Base-by-base conservation (phyloP, 371 early-diverging fungal species). In the Parasitella parasitica region DNA sequence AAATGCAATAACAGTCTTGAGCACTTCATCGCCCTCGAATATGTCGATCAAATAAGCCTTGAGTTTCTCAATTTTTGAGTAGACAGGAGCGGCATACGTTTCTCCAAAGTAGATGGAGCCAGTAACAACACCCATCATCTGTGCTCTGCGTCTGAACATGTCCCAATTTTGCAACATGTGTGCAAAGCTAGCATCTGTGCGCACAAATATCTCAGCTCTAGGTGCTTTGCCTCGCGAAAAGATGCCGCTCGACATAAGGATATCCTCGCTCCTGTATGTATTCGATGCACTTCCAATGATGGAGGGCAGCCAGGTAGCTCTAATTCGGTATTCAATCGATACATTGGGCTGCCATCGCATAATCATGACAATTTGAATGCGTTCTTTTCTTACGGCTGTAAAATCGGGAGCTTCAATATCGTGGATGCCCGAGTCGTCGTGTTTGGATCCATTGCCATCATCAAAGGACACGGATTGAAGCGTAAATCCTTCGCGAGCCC, bases 341-440 rank as follows among this genome's bases (percentile, higher is more conserved):
- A 97, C 89, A 64, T 94, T 91, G 1, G 94, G 93, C 24, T 93
- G 89, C 96, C 96, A 96, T 4, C 86, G 85, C 66, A 93, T 64
- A 22, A 81, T 78, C 72, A 95, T 75, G 36, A 79, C 80, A 28
- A 94, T 78, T 41, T 86, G 86, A 7, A 92, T 80, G 43, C 86
- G 85, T 55, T 86, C 86, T 38, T 79, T 79, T n/a, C 63, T 69
- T 4, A 75, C 56, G 2, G 71, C 20, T 3, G 67, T 61, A 9
- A 69, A 49, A 57, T 74, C 68, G 0, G 64, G 34, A 0, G 69
- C 68, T 52, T 70, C 63, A 16, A 71, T 48, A 12, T 69, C 61
- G 9, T 57, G 59, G 8, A 69, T 57, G 0, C 67, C 67, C 5
- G 67, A 49, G 9, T 72, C 72, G 3, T 64, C 36, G 13, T 54